Base-by-base conservation (phyloP, 2,329 filamentous ascomycete genomes). In the Capronia americana region DNA sequence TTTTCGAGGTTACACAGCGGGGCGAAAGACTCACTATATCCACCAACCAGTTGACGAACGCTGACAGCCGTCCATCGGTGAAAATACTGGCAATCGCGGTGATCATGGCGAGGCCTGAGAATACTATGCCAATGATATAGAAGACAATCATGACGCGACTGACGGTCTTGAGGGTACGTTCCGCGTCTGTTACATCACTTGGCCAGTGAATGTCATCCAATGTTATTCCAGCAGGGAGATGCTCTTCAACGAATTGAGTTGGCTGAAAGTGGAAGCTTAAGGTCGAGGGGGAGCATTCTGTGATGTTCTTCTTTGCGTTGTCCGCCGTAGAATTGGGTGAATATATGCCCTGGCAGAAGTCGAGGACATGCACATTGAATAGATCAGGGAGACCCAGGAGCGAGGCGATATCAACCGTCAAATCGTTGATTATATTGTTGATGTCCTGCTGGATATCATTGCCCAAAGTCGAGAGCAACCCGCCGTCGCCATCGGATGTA, bases 281-380 rank as follows among this genome's bases (percentile, higher is more conserved):
- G 4, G 80, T 84, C 57, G 75, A 76, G 67, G 84, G 82, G 3
- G 83, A 84, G 79, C 88, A 90, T 23, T 74, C 71, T 0, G 82
- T 86, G 17, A 87, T 79, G 71, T 87, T 86, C 67, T 82, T 79
- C 44, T 74, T 72, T 56, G 84, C 83, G 12, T 79, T 75, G 7
- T 74, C 74, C 4, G 57, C 57, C 2, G 76, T 77, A 0, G 67
- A 61, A 56, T 82, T 67, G 2, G 77, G 74, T 10, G 69, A 67
- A 57, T 79, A 79, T 30, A 70, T 75, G 23, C 83, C 82, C 67
- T 82, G 80, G 77, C 88, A 90, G 77, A 85, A 86, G 74, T 85
- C 81, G 77, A 88, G 83, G 63, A 89, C 73, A 74, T 90, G 86
- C 17, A 84, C 80, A 23, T 82, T 84, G 78, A 89, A 89, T 76